These are phyloP conservation scores for Beauveria medogensis DNA, from an alignment of 2,329 filamentous ascomycete genomes.

Conservation along the genomic window DNA sequence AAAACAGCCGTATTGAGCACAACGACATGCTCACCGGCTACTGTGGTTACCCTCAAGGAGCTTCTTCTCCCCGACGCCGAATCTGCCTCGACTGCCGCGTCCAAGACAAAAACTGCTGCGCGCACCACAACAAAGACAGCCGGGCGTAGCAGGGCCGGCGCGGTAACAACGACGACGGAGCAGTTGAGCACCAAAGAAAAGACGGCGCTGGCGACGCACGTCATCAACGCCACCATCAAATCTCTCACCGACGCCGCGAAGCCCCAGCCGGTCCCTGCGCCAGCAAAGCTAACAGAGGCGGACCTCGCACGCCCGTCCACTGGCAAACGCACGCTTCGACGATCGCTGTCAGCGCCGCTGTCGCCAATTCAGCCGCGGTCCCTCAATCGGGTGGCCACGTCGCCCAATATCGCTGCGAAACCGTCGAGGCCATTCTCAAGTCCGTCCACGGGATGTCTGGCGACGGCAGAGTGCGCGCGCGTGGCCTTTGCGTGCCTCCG, in stretches of 20 bases:
- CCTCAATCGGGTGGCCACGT: slow-evolving; percentile 52
- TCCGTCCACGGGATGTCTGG: slow-evolving; percentile 39
- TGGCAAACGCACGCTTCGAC: slow-evolving; percentile 36
- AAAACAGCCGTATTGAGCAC: slow-evolving; percentile 46
- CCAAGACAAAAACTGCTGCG: slow-evolving; percentile 20
- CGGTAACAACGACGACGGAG: slow-evolving; percentile 14
- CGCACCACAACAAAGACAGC: slow-evolving; percentile 23
- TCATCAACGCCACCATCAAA: slow-evolving; percentile 64
- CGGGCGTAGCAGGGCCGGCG: slow-evolving; percentile 17
- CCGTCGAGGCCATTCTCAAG: slow-evolving; percentile 18
- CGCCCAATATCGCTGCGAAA: slow-evolving; percentile 30
- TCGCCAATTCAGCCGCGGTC: slow-evolving; percentile 54
- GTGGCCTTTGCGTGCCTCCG: slow-evolving; percentile 59
- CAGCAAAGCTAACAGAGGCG: slow-evolving; percentile 26
- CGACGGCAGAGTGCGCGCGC: slow-evolving; percentile 61
- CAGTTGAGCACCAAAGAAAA: slow-evolving; percentile 40
- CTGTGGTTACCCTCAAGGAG: slow-evolving; percentile 39
- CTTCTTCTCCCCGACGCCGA: slow-evolving; percentile 32
- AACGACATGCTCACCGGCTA: slow-evolving; percentile 44
- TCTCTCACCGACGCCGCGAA: slow-evolving; percentile 60
- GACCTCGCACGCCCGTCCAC: slow-evolving; percentile 24
- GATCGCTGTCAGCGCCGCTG: slow-evolving; percentile 51
- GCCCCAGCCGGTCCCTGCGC: slow-evolving; percentile 24
- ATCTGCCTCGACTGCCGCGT: slow-evolving; percentile 12
- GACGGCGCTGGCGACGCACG: slow-evolving; percentile 60